Evolutionary conservation across 208 protist species (phyloP), one percentile per base, ranked within the genome.

Genomic region (Porcisia hertigi): DNA sequence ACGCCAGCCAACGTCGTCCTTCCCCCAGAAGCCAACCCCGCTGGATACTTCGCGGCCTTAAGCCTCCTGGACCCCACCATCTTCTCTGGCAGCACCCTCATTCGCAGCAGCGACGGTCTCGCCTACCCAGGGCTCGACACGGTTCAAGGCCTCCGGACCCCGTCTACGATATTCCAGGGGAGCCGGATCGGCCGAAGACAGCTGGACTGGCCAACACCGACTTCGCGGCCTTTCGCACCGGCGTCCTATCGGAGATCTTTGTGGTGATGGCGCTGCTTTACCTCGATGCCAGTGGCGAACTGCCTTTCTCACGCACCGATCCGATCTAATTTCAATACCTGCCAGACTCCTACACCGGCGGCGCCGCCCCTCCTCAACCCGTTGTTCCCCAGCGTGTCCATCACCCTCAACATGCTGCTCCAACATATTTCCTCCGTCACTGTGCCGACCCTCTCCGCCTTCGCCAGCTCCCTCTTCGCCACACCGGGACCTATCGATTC

Each of bases 351-450:
- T 74, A 66, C 47, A 62, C 57, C 0, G 59, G 71, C 3, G 39
- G n/a, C 72, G 54, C 62, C 16, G 69, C 16, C 16, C 16, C 36
- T 80, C 20, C 39, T 80, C 47, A 77, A 81, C 74, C 77, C 76
- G 8, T 69, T 41, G n/a, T 83, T 82, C 53, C 70, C 74, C 0
- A 71, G 11, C 18, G 63, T 58, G 9, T 43, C 82, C 52, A 84
- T 92, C 60, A 88, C 87, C n/a, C 77, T 94, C 70, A 73, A 88
- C 53, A 89, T 87, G 69, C 64, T 94, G 59, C 69, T 94, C 57
- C 62, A 80, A 69, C 90, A 94, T 75, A 88, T 82, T 16, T 91
- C 88, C 6, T 80, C 62, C 20, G 73, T 65, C 8, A 73, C 65
- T 30, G 72, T 66, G 16, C 67, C 73, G 16, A 82, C 58, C 6